A percentile compares a stretch with the other conserved stretches of the same genome.
Evolutionary conservation across 2,329 filamentous ascomycete genomes (phyloP).

Genomic region (Metarhizium sp.): DNA sequence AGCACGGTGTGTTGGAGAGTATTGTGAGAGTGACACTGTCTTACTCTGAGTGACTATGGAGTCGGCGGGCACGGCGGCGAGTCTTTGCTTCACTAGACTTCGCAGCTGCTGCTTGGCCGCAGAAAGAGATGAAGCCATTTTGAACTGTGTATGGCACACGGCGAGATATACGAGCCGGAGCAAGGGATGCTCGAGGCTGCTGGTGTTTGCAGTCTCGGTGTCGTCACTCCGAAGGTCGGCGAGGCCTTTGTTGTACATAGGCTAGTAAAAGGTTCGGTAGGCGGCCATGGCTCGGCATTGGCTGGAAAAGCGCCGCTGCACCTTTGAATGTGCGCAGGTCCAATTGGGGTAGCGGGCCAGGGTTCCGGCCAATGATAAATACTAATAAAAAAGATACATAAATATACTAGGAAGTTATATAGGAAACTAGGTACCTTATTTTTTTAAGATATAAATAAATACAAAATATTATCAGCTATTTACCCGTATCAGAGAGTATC

Average conservation of each 20-base stretch:
- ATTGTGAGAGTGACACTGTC: conserved; percentile 15
- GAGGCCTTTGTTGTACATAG: conserved; percentile 52
- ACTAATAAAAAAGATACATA: neutral
- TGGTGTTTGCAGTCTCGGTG: conserved; percentile 24
- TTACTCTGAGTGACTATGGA: conserved; percentile 62
- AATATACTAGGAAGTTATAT: too few relatives aligned
- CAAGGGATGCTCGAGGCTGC: neutral
- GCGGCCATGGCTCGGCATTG: too few relatives aligned
- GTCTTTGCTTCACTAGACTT: conserved; percentile 55
- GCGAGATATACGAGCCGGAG: neutral
- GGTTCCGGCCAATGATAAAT: too few relatives aligned
- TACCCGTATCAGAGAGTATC: too few relatives aligned
- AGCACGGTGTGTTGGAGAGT: neutral
- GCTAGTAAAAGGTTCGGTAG: too few relatives aligned
- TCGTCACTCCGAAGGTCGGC: neutral
- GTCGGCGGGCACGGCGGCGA: conserved; percentile 53
- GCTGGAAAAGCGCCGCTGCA: too few relatives aligned
- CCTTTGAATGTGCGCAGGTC: too few relatives aligned
- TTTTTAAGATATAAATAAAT: too few relatives aligned
- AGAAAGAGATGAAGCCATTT: conserved; percentile 5
- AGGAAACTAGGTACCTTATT: too few relatives aligned
- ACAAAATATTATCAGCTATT: too few relatives aligned
- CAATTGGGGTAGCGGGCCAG: too few relatives aligned
- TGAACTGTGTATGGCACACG: neutral
- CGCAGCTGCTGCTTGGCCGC: conserved; percentile 71